Base-by-base conservation (phyloP, 2,329 filamentous ascomycete genomes). In the Lecanosticta acicola region DNA sequence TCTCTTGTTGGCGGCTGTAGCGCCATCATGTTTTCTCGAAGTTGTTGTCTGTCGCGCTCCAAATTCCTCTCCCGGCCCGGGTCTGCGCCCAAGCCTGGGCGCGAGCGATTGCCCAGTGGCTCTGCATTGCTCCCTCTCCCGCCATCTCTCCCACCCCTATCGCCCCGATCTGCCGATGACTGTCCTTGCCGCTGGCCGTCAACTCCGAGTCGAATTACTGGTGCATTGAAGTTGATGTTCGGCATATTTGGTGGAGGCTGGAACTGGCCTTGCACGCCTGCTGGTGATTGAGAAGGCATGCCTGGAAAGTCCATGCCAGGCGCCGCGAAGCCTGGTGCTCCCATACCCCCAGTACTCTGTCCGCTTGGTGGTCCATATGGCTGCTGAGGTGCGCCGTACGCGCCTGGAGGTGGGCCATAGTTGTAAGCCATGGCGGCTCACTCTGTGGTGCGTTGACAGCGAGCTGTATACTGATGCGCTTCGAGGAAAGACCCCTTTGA, bases 201-300 rank as follows among this genome's bases (percentile, higher is more conserved):
- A 1, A 89, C 91, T 34, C 91, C 93, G 37, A 98, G 78, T 45
- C 93, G 86, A 63, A 98, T 97, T 49, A 97, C 89, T 46, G 91
- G 90, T 29, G 93, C 93, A 62, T 87, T 94, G 74, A 97, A 95
- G 73, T 98, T 96, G 74, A 98, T 95, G 66, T 94, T 94, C 41
- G 91, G 89, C 78, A 96, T 87, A 64, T 93, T 95, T 41, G 86
- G 75, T 8, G 91, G 90, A 39, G 88, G 81, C 72, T 94, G 87
- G 70, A 95, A 96, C 68, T 82, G 87, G 48, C 83, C 74, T 51
- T 87, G 88, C 54, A 94, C 82, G 61, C 81, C 83, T 72, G 83
- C 86, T 71, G 85, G 79, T 73, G 76, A 75, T 67, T 80, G 86
- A 63, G 81, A 75, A 65, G 85, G 83, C 68, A 91, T 79, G 68